Evolutionary conservation across 2,329 filamentous ascomycete species (phyloP).

Genomic region (Celoporthe dispersa): DNA sequence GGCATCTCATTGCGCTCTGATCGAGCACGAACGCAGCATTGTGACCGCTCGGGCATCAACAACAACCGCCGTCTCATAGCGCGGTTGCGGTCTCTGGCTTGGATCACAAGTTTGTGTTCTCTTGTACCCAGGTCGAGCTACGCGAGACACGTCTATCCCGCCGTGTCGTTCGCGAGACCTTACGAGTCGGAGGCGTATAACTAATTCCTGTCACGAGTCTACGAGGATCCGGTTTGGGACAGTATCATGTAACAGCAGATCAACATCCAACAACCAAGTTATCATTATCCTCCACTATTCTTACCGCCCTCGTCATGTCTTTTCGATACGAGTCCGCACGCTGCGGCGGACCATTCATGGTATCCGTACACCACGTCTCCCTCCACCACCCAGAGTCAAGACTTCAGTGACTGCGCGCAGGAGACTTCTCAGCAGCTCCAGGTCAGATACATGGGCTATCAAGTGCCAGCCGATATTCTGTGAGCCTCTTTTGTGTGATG

Average conservation of each 20-base stretch:
- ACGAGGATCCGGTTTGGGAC: background rate
- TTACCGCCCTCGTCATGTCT: background rate
- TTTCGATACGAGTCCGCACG: background rate
- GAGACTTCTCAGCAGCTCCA: conserved; percentile 1
- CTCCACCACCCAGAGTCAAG: background rate
- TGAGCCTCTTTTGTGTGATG: background rate
- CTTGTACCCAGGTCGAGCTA: background rate
- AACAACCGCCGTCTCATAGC: background rate
- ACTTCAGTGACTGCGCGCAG: background rate
- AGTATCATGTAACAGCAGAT: background rate
- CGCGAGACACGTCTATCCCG: background rate
- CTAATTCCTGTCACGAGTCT: background rate
- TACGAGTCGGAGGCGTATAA: background rate
- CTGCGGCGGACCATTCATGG: background rate
- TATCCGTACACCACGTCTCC: background rate
- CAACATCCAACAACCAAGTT: background rate
- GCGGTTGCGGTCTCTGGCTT: background rate
- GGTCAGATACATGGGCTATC: background rate
- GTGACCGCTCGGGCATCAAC: background rate
- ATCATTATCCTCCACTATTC: background rate
- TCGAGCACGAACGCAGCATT: background rate
- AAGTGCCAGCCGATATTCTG: background rate
- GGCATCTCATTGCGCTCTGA: background rate
- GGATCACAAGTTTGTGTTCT: background rate
- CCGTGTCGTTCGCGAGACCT: background rate